Base-by-base conservation (phyloP, 257 asterid genomes). In the Mentha longifolia region DNA sequence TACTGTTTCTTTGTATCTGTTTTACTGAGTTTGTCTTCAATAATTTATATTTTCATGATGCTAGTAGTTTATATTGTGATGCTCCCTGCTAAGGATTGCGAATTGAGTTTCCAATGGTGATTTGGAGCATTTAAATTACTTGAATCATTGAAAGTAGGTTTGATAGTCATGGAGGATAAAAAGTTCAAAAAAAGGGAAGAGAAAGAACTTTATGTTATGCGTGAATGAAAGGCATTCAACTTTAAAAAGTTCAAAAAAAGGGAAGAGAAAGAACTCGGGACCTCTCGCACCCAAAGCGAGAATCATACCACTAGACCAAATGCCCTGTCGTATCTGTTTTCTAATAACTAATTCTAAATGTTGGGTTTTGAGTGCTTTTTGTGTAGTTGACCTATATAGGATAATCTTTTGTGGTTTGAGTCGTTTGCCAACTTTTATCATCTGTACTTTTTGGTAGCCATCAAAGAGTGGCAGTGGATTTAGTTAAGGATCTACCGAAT, bases 211-310 rank as follows among this genome's bases (percentile, higher is more conserved):
- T 35, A 35, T 28, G 2, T 28, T 28, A 14, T 3, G 5, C 6
- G 35, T 3, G n/a, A 55, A 55, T 22, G 15, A 19, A 60, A 39
- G 56, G 35, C 42, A 50, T 72, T 35, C 10, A 37, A 37, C 47
- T n/a, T n/a, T 15, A 4, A 33, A 16, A n/a, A n/a, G n/a, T n/a
- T n/a, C n/a, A n/a, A n/a, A n/a, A n/a, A n/a, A n/a, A n/a, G n/a
- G n/a, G n/a, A n/a, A n/a, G n/a, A n/a, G n/a, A n/a, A n/a, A n/a
- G 82, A 86, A 85, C 92, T 86, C 82, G 79, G 85, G 89, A 86
- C 95, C 90, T 82, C 95, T 86, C 85, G 87, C 95, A 81, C 96
- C 94, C 91, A 45, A 88, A 92, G 92, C 83, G 88, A 85, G 94
- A 88, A 87, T 88, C 91, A 87, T 90, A 85, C 89, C 94, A 92